phyloP scores from a whole-genome alignment of 768 basidiomycete genomes.

The Tubosaeta sp. region DNA sequence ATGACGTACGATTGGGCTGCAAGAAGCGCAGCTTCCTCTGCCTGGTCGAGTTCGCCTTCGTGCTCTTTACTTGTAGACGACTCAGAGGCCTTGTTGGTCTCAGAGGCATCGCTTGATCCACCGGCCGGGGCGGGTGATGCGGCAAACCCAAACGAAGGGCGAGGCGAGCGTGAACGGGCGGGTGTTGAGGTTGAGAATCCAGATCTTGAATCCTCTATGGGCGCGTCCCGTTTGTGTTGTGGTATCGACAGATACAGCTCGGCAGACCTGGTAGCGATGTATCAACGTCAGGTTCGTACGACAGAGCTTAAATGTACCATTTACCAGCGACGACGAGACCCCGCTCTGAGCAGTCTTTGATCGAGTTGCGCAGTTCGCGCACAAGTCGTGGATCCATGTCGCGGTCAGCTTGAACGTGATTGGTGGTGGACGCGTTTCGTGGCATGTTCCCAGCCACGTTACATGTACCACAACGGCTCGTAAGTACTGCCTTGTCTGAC shows the following conservation, averaged over 20 bases:
- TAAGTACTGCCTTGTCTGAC: not conserved
- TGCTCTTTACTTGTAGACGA: constrained; percentile 26
- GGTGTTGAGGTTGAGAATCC: constrained; percentile 60
- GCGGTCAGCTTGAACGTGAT: not conserved
- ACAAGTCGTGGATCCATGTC: constrained; percentile 48
- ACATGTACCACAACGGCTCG: not conserved
- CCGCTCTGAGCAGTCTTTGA: constrained; percentile 70
- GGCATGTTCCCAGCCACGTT: constrained; percentile 7
- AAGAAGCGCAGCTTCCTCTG: constrained; percentile 70
- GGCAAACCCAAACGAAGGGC: constrained; percentile 34
- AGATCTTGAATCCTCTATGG: constrained; percentile 23
- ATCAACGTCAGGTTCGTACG: constrained; percentile 11
- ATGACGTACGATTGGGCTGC: constrained; percentile 74
- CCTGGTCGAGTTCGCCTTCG: constrained; percentile 46
- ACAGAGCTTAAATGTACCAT: constrained; percentile 48
- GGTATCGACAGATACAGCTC: constrained; percentile 67
- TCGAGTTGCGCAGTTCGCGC: constrained; percentile 55
- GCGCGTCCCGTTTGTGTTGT: constrained; percentile 38
- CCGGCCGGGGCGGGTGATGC: constrained; percentile 24
- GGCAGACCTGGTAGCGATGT: constrained; percentile 54
- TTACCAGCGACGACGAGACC: constrained; percentile 69
- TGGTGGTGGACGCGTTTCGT: not conserved
- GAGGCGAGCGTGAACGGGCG: constrained; percentile 43
- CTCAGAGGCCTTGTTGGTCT: constrained; percentile 4
- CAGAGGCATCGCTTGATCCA: constrained; percentile 30